Evolutionary conservation across 352 stramenopile genomes (phyloP), one percentile per base, ranked within the genome.

Genomic region (Phytophthora hybrid): DNA sequence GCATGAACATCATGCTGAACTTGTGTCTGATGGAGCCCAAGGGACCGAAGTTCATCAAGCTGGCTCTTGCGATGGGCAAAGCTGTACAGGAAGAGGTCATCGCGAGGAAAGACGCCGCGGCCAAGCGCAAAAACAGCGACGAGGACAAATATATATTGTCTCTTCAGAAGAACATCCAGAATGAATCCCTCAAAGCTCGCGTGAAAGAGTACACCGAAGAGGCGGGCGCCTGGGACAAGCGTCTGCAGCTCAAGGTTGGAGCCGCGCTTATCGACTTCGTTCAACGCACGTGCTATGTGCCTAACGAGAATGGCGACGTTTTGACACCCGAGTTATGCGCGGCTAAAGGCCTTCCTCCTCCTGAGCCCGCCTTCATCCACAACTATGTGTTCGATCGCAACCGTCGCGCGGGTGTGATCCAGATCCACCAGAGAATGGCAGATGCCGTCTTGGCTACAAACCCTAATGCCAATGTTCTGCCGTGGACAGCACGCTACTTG

Each of bases 211-310:
- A 94, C 47, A 74, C 93, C 58, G 82, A 96, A n/a, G 84, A 73
- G 7, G 85, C 92, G 8, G 91, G 89, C 16, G 81, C 82, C 13
- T 99, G 95, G 96, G 83, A 94, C 63, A 94, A 93, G 63, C 81
- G 88, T 11, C 74, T 97, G 10, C 93, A 97, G 71, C 82, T 97
- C 34, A 98, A 98, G 74, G 82, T 98, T 19, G 90, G 90, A n/a
- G 88, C 88, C 0, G 87, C 86, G 1, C 57, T 97, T 14, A 80
- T 97, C 5, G 88, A 95, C 37, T 87, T 84, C 55, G 88, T 97
- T 61, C 85, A 95, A 61, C 87, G 87, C 34, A 93, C 89, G 47
- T 95, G 88, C 66, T 92, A 89, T 53, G 78, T 91, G n/a, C 84
- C 86, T 0, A 79, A 82, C 19, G 57, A 68, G 7, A 73, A 37